Evolutionary conservation across 2,329 filamentous ascomycete species (phyloP).

Genomic region (Cladobotryum mycophilum): DNA sequence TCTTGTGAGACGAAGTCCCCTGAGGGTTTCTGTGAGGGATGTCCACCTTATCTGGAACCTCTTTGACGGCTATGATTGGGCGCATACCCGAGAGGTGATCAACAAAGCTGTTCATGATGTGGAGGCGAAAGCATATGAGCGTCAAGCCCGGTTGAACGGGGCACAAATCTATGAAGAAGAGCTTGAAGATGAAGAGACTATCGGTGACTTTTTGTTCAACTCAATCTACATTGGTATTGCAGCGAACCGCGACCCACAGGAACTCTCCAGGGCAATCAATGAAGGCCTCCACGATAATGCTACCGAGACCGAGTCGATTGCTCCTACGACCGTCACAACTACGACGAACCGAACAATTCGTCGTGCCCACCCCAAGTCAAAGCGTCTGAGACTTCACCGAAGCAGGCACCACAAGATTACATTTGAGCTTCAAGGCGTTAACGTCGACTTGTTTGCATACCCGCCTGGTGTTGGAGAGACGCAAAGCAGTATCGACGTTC

Average conservation of each 20-base stretch:
- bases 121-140: slow-evolving; percentile 73
- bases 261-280: slow-evolving; percentile 79
- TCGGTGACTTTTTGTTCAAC: slow-evolving; percentile 95
- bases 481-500: slow-evolving; percentile 78
- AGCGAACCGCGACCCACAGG: slow-evolving; percentile 74
- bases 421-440: slow-evolving; percentile 82
- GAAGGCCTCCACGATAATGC: slow-evolving; percentile 76
- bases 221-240: slow-evolving; percentile 97
- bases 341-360: slow-evolving; percentile 46
- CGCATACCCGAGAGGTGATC: slow-evolving; percentile 77
- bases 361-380: slow-evolving; percentile 40
- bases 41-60: slow-evolving; percentile 96
- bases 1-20: slow-evolving; percentile 59
- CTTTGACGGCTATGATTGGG: slow-evolving; percentile 97
- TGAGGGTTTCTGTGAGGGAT: slow-evolving; percentile 74
- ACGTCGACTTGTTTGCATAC: slow-evolving; percentile 75
- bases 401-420: slow-evolving; percentile 93
- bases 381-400: slow-evolving; percentile 67
- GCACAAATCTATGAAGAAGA: slow-evolving; percentile 59
- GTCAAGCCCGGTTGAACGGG: slow-evolving; percentile 53
- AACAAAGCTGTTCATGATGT: slow-evolving; percentile 83
- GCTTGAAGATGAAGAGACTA: slow-evolving; percentile 74
- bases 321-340: slow-evolving; percentile 63
- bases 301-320: slow-evolving; percentile 86
- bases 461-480: slow-evolving; percentile 72